Evolutionary conservation across 2,329 filamentous ascomycete species (phyloP), one percentile per base, ranked within the genome.

Genomic region (Exophiala phaeomuriformis): DNA sequence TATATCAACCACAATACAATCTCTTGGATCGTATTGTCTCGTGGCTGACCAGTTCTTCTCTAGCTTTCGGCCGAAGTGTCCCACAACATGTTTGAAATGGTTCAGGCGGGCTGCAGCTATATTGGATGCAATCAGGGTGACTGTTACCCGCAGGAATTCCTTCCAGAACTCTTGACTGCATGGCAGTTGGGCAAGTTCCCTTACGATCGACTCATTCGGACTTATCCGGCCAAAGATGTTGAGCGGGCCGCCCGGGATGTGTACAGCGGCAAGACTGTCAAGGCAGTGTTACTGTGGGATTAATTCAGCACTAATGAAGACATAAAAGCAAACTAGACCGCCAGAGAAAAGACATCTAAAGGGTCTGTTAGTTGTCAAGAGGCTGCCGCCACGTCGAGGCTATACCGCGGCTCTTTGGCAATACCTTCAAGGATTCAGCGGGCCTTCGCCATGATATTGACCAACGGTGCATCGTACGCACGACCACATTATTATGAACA

Each of bases 161-260:
- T 62, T 10, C 61, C 61, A 35, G 42, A 53, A 19, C 39, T 62
- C 31, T 44, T 63, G 42, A 48, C 49, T 9, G 58, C 58, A 10
- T 47, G 58, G 12, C 39, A 57, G 37, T 66, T 74, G 40, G 75
- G 74, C 5, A 70, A 66, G 56, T 73, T 78, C 44, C 75, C 75
- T 0, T 66, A 77, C 42, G 68, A 77, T 29, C 71, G 70, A 60
- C 53, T 78, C 19, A 68, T 73, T 56, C 74, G 71, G 62, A 68
- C 68, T 7, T 75, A 76, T 64, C 59, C 68, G 47, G 72, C 70
- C 2, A 60, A 60, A 41, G 60, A 66, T 0, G 64, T 65, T 35
- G 61, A 59, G 44, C 33, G 44, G 32, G 66, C 65, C 0, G 57
- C 65, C n/a, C 39, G 52, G 4, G 64, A 67, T 51, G 64, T 68